phyloP scores from a whole-genome alignment of 2,329 filamentous ascomycete genomes.

The Aureobasidium melanogenum region DNA sequence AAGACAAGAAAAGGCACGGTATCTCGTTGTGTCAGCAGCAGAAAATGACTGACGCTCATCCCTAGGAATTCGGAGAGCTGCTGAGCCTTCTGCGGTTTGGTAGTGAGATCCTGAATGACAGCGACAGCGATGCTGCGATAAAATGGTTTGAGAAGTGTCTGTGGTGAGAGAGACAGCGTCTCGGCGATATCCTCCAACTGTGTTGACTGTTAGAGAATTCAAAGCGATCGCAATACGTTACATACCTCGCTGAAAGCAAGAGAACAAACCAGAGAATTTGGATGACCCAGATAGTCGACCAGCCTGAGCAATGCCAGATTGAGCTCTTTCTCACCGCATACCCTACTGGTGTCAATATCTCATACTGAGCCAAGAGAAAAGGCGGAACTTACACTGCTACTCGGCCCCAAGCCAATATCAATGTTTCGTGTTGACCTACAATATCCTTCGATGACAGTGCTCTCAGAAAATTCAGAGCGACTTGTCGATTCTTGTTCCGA shows the following conservation, averaged over 20 bases:
- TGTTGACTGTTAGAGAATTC: not conserved
- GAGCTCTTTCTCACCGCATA: slow-evolving; percentile 71
- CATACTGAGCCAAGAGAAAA: not conserved
- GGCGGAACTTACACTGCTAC: slow-evolving; percentile 48
- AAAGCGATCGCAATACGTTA: not conserved
- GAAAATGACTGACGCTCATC: slow-evolving; percentile 63
- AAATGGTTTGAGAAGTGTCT: slow-evolving; percentile 71
- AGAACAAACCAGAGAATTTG: slow-evolving; percentile 68
- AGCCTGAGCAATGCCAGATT: slow-evolving; percentile 78
- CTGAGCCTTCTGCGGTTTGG: slow-evolving; percentile 72
- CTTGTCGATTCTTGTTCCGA: slow-evolving; percentile 56
- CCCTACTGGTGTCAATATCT: slow-evolving; percentile 16
- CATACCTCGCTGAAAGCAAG: slow-evolving; percentile 68
- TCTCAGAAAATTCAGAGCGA: slow-evolving; percentile 62
- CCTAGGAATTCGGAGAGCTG: slow-evolving; percentile 73
- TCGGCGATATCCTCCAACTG: slow-evolving; percentile 60
- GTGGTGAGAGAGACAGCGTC: slow-evolving; percentile 51
- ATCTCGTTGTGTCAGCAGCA: slow-evolving; percentile 67
- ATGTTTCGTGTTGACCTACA: slow-evolving; percentile 66
- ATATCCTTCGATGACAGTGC: slow-evolving; percentile 61
- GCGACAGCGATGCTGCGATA: slow-evolving; percentile 79
- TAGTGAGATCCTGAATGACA: slow-evolving; percentile 71
- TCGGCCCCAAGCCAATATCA: slow-evolving; percentile 78
- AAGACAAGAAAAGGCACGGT: slow-evolving; percentile 83
- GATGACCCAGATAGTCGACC: slow-evolving; percentile 77